These are phyloP conservation scores for Backusella macrospora DNA, from an alignment of 192 early-diverging fungal species.

Conservation along the genomic window DNA sequence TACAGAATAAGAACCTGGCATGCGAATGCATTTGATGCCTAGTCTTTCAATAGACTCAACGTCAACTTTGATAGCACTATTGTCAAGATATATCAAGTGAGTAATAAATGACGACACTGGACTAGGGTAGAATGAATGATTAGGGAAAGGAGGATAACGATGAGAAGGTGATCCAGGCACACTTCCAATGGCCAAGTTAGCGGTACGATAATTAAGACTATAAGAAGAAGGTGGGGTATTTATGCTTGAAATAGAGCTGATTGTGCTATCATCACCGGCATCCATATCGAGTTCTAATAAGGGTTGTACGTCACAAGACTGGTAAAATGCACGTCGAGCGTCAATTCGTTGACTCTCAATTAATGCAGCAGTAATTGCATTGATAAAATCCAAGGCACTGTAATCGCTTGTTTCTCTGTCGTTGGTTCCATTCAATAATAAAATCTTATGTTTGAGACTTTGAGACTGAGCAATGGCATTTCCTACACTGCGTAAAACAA, in stretches of 20 bases:
- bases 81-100: constrained; percentile 55
- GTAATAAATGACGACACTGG: constrained; percentile 50
- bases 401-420: constrained; percentile 73
- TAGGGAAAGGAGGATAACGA: constrained; percentile 40
- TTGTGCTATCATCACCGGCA: not conserved
- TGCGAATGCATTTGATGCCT: constrained; percentile 50
- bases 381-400: constrained; percentile 72
- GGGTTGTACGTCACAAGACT: constrained; percentile 9
- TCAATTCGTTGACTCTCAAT: constrained; percentile 51
- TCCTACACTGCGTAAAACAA: constrained; percentile 70
- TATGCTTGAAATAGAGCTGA: not conserved
- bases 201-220: not conserved
- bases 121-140: constrained; percentile 35
- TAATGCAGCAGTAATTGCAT: constrained; percentile 63
- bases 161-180: constrained; percentile 26
- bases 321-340: constrained; percentile 40
- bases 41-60: constrained; percentile 48
- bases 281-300: not conserved
- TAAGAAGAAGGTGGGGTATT: constrained; percentile 24
- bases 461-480: constrained; percentile 60
- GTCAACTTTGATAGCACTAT: constrained; percentile 52
- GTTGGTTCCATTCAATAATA: constrained; percentile 70
- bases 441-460: constrained; percentile 60
- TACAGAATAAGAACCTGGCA: constrained; percentile 21
- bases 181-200: constrained; percentile 7